Evolutionary conservation across 2,329 filamentous ascomycete species (phyloP).

Genomic region (Alternaria gaisen): DNA sequence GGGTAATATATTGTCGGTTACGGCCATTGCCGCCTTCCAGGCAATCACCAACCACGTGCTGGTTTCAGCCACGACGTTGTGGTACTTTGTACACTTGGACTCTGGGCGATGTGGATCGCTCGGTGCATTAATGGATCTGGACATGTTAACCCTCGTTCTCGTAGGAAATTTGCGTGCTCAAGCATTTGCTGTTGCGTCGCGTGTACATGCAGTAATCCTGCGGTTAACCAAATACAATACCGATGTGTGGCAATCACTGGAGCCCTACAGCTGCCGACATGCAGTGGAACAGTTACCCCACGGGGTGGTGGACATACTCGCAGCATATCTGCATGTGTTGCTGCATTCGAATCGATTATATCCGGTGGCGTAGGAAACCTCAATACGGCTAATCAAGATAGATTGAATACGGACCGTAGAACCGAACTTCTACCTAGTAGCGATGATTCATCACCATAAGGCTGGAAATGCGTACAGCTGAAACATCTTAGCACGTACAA

Average conservation of each 20-base stretch:
- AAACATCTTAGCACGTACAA: conserved; percentile 6
- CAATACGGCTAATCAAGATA: conserved; percentile 20
- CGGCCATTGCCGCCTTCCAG: conserved; percentile 2
- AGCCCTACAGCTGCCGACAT: conserved; percentile 10
- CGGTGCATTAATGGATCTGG: background rate
- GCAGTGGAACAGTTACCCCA: conserved; percentile 12
- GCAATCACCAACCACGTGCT: conserved; percentile 9
- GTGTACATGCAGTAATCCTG: background rate
- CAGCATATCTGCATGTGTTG: conserved; percentile 4
- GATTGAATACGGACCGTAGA: conserved; percentile 23
- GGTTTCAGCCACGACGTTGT: conserved; percentile 7
- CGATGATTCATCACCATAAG: conserved; percentile 1
- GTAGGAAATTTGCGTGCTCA: background rate
- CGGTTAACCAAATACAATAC: background rate
- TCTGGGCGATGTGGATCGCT: conserved; percentile 6
- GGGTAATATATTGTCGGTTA: conserved; percentile 18
- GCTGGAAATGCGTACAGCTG: conserved; percentile 2
- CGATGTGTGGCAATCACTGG: conserved; percentile 5
- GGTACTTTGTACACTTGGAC: conserved; percentile 3
- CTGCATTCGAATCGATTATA: conserved; percentile 6
- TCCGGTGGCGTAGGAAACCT: conserved; percentile 10
- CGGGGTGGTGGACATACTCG: background rate
- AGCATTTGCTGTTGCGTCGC: background rate
- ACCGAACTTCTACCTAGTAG: conserved; percentile 16
- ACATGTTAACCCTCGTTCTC: background rate